A percentile compares a stretch with the other conserved stretches of the same genome.
These are phyloP conservation scores for Carex sylvatica DNA, from an alignment of 202 grass and related monocot species.

Conservation along the genomic window DNA sequence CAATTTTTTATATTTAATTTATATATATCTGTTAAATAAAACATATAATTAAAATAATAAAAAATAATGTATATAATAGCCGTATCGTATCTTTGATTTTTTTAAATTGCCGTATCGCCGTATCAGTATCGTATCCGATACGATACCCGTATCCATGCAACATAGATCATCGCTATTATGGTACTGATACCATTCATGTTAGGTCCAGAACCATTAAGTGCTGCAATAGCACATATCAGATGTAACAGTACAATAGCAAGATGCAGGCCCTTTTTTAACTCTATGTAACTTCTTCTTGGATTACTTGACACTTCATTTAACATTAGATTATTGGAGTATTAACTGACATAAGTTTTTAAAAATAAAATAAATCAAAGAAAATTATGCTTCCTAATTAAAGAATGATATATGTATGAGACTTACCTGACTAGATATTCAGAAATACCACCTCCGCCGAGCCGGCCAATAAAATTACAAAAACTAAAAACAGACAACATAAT, in stretches of 20 bases:
- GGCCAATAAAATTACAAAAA: slow-evolving; percentile 86
- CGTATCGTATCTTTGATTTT: too few relatives aligned
- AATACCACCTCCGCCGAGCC: slow-evolving; percentile 65
- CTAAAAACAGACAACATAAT: slow-evolving; percentile 76
- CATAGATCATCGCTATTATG: neutral
- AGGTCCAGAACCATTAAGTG: neutral
- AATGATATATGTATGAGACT: slow-evolving; percentile 5
- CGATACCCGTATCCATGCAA: too few relatives aligned
- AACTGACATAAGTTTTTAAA: neutral
- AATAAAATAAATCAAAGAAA: slow-evolving; percentile 14
- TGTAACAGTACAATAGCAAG: neutral
- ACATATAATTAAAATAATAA: too few relatives aligned
- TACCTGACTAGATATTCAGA: slow-evolving; percentile 89
- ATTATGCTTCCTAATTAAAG: neutral
- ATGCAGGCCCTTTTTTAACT: neutral
- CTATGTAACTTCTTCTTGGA: neutral
- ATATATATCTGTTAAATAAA: too few relatives aligned
- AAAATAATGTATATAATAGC: too few relatives aligned
- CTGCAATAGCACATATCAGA: neutral
- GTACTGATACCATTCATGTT: neutral
- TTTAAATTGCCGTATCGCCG: too few relatives aligned
- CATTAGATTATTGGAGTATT: neutral
- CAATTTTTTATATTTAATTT: too few relatives aligned
- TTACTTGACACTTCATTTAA: neutral
- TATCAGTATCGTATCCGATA: too few relatives aligned